Conservation (phyloP, 176 grass and related monocot species). For the Elymus sibiricus region DNA sequence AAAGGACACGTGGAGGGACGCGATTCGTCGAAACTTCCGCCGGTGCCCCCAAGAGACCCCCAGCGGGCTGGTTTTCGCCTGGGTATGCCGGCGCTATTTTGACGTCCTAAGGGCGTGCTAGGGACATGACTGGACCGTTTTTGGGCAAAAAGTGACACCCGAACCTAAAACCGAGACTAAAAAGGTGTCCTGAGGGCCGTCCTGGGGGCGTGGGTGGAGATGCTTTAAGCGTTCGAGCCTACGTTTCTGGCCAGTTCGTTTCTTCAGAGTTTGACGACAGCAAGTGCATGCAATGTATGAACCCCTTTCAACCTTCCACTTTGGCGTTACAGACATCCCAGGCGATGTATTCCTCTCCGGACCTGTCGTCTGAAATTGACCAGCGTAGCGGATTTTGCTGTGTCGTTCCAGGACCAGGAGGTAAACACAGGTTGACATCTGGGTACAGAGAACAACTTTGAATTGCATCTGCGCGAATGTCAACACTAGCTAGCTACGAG, state of each 20-base stretch:
- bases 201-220: too few relatives aligned
- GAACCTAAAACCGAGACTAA: too few relatives aligned
- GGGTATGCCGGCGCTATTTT: too few relatives aligned
- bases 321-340: conserved; percentile 3
- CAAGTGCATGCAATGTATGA: not conserved
- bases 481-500: not conserved
- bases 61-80: too few relatives aligned
- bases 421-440: not conserved
- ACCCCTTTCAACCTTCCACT: not conserved
- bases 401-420: not conserved
- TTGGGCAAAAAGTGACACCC: too few relatives aligned
- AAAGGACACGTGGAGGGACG: too few relatives aligned
- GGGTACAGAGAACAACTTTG: not conserved
- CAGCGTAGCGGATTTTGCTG: not conserved
- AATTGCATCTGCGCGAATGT: not conserved
- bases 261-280: not conserved
- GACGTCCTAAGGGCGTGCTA: too few relatives aligned
- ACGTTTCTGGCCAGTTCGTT: not conserved
- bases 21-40: too few relatives aligned
- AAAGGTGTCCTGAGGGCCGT: too few relatives aligned
- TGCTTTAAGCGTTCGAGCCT: not conserved
- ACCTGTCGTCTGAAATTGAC: not conserved
- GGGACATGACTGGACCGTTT: too few relatives aligned
- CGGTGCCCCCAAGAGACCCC: too few relatives aligned
- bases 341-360: not conserved